Evolutionary conservation across 345 rosid species (phyloP).

Genomic region (Aquilaria malaccensis): DNA sequence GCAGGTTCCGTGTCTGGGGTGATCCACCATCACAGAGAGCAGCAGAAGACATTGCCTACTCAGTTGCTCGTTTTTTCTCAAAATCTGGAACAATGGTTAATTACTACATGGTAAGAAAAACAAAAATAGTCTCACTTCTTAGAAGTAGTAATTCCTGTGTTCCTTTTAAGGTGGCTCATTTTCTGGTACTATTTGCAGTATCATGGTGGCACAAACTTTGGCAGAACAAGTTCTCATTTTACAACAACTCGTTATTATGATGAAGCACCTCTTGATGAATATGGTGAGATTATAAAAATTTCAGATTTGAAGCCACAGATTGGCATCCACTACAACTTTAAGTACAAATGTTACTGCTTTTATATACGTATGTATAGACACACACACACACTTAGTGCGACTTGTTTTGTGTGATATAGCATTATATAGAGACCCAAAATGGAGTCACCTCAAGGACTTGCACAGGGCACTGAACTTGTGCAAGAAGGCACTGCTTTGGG

Average conservation of each 20-base stretch:
- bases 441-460: conserved; percentile 65
- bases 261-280: conserved; percentile 93
- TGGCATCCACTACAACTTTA: background rate
- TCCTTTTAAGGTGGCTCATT: background rate
- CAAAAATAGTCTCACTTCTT: background rate
- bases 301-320: background rate
- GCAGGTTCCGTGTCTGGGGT: conserved; percentile 51
- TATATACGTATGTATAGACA: background rate
- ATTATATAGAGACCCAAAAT: conserved; percentile 61
- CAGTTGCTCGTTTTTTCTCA: conserved; percentile 68
- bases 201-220: conserved; percentile 87
- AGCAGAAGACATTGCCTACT: conserved; percentile 63
- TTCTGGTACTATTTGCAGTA: conserved; percentile 34
- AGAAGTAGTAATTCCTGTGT: background rate
- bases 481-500: conserved; percentile 68
- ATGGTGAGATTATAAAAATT: conserved; percentile 24
- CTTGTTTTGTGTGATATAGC: conserved; percentile 22
- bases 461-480: conserved; percentile 57
- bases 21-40: conserved; percentile 67
- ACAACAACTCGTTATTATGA: conserved; percentile 83
- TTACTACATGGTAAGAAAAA: conserved; percentile 70
- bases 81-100: conserved; percentile 71
- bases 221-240: conserved; percentile 64
- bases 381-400: background rate
- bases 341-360: too few species aligned